Conservation (phyloP, 352 stramenopile genomes). For the Phytophthora constricta region DNA sequence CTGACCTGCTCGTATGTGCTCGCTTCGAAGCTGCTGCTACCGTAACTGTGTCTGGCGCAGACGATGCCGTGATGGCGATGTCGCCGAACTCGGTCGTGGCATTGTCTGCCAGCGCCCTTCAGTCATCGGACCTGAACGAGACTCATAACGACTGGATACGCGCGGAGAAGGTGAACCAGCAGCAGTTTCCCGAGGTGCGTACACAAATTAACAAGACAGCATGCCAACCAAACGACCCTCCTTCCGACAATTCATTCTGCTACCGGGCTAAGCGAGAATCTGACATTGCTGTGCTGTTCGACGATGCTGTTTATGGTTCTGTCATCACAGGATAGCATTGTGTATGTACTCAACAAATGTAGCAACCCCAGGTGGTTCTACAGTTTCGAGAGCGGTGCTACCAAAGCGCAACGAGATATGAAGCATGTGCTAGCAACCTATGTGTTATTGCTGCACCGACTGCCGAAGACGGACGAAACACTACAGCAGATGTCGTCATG, state of each 20-base stretch:
- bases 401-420: constrained; percentile 43
- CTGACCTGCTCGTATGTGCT: constrained; percentile 33
- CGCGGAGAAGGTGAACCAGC: constrained; percentile 34
- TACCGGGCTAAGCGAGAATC: too few relatives aligned
- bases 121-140: background rate
- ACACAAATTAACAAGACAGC: too few relatives aligned
- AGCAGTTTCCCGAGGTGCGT: constrained; percentile 29
- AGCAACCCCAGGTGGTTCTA: constrained; percentile 48
- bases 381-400: constrained; percentile 49
- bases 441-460: constrained; percentile 28
- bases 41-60: background rate
- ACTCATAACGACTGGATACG: constrained; percentile 34
- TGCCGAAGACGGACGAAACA: background rate
- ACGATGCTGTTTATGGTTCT: background rate
- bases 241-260: too few relatives aligned
- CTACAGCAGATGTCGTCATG: too few relatives aligned
- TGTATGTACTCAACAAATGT: constrained; percentile 48
- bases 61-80: constrained; percentile 2
- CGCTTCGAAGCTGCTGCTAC: constrained; percentile 32
- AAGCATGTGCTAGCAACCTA: constrained; percentile 42
- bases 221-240: too few relatives aligned
- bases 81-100: constrained; percentile 6
- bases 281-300: too few relatives aligned
- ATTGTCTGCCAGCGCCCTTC: background rate
- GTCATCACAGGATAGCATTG: constrained; percentile 29